These are phyloP conservation scores for Lactifluus pinguis DNA, from an alignment of 768 basidiomycete genomes.

Conservation along the genomic window DNA sequence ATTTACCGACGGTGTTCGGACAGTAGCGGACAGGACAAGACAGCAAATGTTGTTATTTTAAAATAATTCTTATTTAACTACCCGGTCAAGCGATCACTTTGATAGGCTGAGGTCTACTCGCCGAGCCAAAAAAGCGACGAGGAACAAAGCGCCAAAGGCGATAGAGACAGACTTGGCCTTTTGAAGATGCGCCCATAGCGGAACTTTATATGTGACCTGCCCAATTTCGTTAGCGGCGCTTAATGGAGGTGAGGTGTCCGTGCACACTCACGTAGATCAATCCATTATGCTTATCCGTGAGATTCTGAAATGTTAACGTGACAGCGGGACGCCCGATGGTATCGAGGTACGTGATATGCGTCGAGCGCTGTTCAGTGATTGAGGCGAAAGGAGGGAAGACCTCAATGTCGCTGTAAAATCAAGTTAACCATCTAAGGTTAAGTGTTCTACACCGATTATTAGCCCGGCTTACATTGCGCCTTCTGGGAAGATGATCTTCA, in stretches of 20 bases:
- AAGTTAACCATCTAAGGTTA: conserved; percentile 7
- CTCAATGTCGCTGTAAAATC: conserved; percentile 56
- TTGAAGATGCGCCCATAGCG: conserved; percentile 69
- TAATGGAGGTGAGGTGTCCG: background rate
- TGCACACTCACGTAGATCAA: conserved; percentile 73
- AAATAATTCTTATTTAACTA: conserved; percentile 25
- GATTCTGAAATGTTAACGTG: conserved; percentile 58
- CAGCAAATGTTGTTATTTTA: background rate
- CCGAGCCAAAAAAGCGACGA: conserved; percentile 35
- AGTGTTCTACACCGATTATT: background rate
- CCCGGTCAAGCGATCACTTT: background rate
- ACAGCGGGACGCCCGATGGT: conserved; percentile 79
- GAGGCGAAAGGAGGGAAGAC: conserved; percentile 74
- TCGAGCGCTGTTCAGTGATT: conserved; percentile 47
- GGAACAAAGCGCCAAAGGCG: conserved; percentile 62
- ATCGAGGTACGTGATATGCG: conserved; percentile 84
- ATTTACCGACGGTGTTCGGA: conserved; percentile 19
- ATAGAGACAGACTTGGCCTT: conserved; percentile 76
- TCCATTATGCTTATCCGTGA: conserved; percentile 73
- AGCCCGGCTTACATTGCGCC: conserved; percentile 77
- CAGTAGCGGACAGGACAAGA: no score
- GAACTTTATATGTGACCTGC: conserved; percentile 84
- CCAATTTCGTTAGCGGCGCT: background rate
- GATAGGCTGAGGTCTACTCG: conserved; percentile 44
- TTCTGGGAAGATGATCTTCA: conserved; percentile 83